phyloP scores from a whole-genome alignment of 1,284 basidiomycete species.

The Caloboletus inedulis region DNA sequence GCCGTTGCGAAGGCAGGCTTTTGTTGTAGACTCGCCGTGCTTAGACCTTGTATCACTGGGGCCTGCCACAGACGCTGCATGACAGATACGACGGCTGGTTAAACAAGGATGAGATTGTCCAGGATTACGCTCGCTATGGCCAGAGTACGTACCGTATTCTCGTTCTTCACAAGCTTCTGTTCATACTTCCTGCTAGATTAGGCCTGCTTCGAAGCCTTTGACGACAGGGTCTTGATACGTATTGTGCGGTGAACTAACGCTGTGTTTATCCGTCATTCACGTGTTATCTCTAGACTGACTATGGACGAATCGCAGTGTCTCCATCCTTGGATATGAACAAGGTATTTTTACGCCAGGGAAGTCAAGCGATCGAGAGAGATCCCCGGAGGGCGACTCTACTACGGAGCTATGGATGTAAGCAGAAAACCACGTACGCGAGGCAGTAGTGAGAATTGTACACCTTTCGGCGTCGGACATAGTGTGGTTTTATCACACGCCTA shows the following conservation, averaged over 20 bases:
- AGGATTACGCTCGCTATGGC: conserved; percentile 67
- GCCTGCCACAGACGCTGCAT: conserved; percentile 39
- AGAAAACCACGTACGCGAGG: conserved; percentile 4
- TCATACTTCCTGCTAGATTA: conserved; percentile 22
- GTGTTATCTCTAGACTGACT: conserved; percentile 46
- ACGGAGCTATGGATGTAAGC: conserved; percentile 73
- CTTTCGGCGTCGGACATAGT: conserved; percentile 59
- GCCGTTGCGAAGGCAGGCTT: neutral
- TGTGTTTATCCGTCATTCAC: conserved; percentile 8
- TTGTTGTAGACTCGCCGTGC: neutral
- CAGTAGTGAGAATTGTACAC: neutral
- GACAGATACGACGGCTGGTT: conserved; percentile 45
- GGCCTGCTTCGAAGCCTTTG: conserved; percentile 70
- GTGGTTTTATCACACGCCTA: conserved; percentile 68
- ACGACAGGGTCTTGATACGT: conserved; percentile 69
- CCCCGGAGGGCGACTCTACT: conserved; percentile 54
- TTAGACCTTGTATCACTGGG: conserved; percentile 77
- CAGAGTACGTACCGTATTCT: conserved; percentile 37
- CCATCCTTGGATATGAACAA: conserved; percentile 65
- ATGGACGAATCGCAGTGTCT: conserved; percentile 74
- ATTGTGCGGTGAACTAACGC: neutral
- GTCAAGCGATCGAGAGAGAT: conserved; percentile 55
- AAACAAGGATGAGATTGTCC: conserved; percentile 37
- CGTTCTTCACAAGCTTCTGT: neutral
- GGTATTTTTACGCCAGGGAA: conserved; percentile 69